phyloP scores from a whole-genome alignment of 768 basidiomycete genomes.

The Goffeauzyma gilvescens region DNA sequence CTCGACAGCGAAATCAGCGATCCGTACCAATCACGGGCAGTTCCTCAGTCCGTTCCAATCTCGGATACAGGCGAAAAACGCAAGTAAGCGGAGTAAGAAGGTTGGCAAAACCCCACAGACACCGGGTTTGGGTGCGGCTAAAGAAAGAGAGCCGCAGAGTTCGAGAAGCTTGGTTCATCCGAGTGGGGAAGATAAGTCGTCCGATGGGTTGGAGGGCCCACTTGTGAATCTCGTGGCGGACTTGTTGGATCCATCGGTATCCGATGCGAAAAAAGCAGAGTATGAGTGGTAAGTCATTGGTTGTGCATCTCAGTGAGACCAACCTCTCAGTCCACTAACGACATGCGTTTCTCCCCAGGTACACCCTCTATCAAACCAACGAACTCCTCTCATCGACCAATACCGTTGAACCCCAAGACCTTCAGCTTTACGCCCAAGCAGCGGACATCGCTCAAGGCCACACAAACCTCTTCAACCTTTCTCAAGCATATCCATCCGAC shows the following conservation, averaged over 20 bases:
- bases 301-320: background rate
- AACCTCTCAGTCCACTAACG: background rate
- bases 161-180: no score
- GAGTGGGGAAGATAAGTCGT: no score
- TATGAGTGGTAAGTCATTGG: constrained; percentile 44
- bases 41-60: constrained; percentile 23
- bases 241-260: constrained; percentile 43
- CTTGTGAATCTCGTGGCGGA: constrained; percentile 5
- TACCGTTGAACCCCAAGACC: constrained; percentile 26
- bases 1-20: constrained; percentile 17
- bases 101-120: background rate
- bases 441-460: constrained; percentile 19
- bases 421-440: constrained; percentile 21
- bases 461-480: no score
- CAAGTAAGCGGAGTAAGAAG: background rate
- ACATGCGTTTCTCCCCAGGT: background rate
- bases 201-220: no score
- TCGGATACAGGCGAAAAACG: constrained; percentile 13
- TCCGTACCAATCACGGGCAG: constrained; percentile 13
- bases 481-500: no score
- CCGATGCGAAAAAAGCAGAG: constrained; percentile 47
- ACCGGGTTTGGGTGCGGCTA: no score
- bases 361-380: constrained; percentile 24
- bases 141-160: no score
- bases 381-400: constrained; percentile 18